A percentile compares a stretch with the other conserved stretches of the same genome.
Evolutionary conservation across 2,329 filamentous ascomycete species (phyloP).

Genomic region (Penicillium aurantiogriseum): DNA sequence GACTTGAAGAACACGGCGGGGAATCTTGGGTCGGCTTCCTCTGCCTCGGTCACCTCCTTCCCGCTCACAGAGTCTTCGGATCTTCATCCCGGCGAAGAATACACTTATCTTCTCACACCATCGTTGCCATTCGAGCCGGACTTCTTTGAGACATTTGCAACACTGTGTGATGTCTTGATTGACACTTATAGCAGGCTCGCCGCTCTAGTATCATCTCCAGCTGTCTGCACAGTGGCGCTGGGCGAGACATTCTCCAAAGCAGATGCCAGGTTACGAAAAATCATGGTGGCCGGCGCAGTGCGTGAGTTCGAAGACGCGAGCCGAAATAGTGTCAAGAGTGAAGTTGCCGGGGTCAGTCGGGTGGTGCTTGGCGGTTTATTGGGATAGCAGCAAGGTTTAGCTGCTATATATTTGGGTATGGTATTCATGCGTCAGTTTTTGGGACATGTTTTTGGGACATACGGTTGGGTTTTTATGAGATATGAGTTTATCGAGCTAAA

Average conservation of each 20-base stretch:
- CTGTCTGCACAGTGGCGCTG: conserved; percentile 66
- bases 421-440: not conserved
- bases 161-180: conserved; percentile 90
- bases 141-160: conserved; percentile 94
- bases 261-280: conserved; percentile 80
- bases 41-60: conserved; percentile 41
- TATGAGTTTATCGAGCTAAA: conserved; percentile 4
- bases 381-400: conserved; percentile 33
- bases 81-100: conserved; percentile 78
- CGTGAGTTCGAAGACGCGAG: conserved; percentile 92
- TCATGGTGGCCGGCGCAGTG: conserved; percentile 81
- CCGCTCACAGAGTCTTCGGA: conserved; percentile 55
- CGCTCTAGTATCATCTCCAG: conserved; percentile 69
- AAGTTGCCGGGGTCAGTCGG: conserved; percentile 81
- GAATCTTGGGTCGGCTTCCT: conserved; percentile 39
- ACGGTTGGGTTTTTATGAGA: conserved; percentile 1
- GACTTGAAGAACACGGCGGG: conserved; percentile 49
- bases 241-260: conserved; percentile 88
- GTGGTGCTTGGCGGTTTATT: conserved; percentile 86
- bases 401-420: not conserved
- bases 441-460: not conserved
- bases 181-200: conserved; percentile 84
- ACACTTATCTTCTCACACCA: conserved; percentile 84
- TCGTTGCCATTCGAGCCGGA: conserved; percentile 93
- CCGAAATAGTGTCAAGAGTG: conserved; percentile 70